Percentiles rank a stretch among this genome's conserved stretches.
Conservation (phyloP, 768 basidiomycete genomes). For the Heimioporus sp. region DNA sequence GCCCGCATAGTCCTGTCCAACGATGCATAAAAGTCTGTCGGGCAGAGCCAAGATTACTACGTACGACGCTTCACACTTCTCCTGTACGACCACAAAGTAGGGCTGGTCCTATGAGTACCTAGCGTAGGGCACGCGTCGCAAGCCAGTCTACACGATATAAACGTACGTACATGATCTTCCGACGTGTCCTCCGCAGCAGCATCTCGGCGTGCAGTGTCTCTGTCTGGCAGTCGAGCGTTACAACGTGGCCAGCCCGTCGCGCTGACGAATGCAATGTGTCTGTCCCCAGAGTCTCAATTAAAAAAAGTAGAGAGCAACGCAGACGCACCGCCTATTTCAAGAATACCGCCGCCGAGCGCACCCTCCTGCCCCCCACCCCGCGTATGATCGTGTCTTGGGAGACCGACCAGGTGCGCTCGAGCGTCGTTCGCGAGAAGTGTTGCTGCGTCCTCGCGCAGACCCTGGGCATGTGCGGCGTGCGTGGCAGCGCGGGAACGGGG, state of each 20-base stretch:
- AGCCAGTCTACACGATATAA: too few species aligned
- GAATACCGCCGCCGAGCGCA: slow-evolving; percentile 84
- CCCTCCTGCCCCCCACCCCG: slow-evolving; percentile 69
- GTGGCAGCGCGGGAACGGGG: slow-evolving; percentile 46
- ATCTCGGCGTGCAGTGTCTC: slow-evolving; percentile 85
- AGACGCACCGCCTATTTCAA: slow-evolving; percentile 79
- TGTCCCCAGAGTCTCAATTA: slow-evolving; percentile 37
- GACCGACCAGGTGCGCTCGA: slow-evolving; percentile 91
- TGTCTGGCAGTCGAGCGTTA: slow-evolving; percentile 92
- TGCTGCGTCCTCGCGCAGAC: slow-evolving; percentile 66
- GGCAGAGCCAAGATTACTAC: slow-evolving; percentile 37
- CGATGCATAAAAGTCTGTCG: not conserved
- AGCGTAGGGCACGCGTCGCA: not conserved
- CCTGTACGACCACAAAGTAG: slow-evolving; percentile 93
- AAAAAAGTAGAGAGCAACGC: too few species aligned
- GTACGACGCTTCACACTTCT: slow-evolving; percentile 83
- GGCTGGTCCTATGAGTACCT: slow-evolving; percentile 93
- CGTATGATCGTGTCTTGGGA: slow-evolving; percentile 74
- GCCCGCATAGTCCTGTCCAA: slow-evolving; percentile 73
- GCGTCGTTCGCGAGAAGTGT: slow-evolving; percentile 61
- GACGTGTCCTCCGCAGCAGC: slow-evolving; percentile 83
- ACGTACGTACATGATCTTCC: slow-evolving; percentile 85
- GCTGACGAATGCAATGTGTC: slow-evolving; percentile 86
- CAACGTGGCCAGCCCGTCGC: slow-evolving; percentile 81
- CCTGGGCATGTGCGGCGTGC: slow-evolving; percentile 60